Conservation (phyloP, 176 grass and related monocot species). For the Hsuehochloa calcarea region DNA sequence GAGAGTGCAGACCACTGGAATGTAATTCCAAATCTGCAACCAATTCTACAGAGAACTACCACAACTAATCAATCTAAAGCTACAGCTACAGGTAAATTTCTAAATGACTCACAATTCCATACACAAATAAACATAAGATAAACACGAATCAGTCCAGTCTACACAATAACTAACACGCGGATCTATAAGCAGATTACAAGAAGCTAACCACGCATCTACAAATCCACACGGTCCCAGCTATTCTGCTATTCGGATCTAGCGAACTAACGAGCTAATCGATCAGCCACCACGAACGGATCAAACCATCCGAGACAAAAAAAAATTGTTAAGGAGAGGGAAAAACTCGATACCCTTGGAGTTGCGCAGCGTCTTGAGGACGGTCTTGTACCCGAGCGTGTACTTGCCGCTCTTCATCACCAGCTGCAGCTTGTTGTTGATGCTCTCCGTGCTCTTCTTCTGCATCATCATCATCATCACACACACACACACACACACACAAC, state of each 20-base stretch:
- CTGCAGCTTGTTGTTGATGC: constrained; percentile 93
- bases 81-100: not conserved
- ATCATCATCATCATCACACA: no score
- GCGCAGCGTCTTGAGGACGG: constrained; percentile 89
- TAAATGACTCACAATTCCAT: not conserved
- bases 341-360: constrained; percentile 72
- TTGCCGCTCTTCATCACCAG: constrained; percentile 99
- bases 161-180: not conserved
- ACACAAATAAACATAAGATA: not conserved
- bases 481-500: not conserved
- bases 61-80: not conserved
- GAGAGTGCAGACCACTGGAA: not conserved
- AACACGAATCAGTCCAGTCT: not conserved
- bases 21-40: not conserved
- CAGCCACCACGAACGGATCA: not conserved
- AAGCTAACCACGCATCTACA: not conserved
- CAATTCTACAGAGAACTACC: not conserved
- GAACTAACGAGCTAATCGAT: not conserved
- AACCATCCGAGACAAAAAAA: not conserved
- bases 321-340: not conserved
- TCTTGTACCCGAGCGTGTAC: constrained; percentile 96
- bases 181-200: not conserved
- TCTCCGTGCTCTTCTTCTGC: constrained; percentile 96
- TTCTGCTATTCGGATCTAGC: not conserved
- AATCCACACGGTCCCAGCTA: not conserved